Conservation (phyloP, 495 filamentous ascomycete genomes). For the Trypethelium eluteriae region DNA sequence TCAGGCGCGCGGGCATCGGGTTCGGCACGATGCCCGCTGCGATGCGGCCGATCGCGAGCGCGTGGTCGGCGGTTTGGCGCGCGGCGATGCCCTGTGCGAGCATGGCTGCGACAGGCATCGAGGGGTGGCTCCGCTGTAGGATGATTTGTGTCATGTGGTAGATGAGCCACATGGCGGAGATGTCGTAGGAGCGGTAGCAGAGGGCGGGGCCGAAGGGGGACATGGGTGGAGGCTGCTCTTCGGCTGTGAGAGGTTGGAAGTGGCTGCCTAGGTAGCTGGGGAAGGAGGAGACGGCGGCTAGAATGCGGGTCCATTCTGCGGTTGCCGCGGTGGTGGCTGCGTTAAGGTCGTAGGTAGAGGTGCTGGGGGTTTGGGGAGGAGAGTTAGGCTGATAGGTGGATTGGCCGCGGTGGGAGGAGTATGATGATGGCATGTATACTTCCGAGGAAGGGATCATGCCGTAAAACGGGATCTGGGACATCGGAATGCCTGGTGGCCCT, state of each 20-base stretch:
- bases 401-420: neutral
- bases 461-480: constrained; percentile 38
- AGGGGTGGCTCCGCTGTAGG: constrained; percentile 68
- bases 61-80: constrained; percentile 56
- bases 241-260: constrained; percentile 70
- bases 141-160: constrained; percentile 77
- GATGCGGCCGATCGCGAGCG: constrained; percentile 72
- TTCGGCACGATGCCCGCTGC: constrained; percentile 67
- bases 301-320: constrained; percentile 71
- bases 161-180: constrained; percentile 75
- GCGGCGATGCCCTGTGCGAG: constrained; percentile 68
- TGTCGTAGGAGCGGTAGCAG: constrained; percentile 76
- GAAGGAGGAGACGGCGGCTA: constrained; percentile 60
- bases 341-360: constrained; percentile 10
- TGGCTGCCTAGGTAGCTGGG: constrained; percentile 58
- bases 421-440: constrained; percentile 48
- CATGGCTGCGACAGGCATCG: constrained; percentile 89
- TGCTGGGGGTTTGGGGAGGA: constrained; percentile 11
- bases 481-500: constrained; percentile 18
- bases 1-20: constrained; percentile 49
- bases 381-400: constrained; percentile 13
- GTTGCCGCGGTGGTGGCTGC: constrained; percentile 59
- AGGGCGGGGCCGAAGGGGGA: constrained; percentile 76
- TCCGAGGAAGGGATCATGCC: constrained; percentile 56
- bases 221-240: constrained; percentile 50